Evolutionary conservation across 2,329 filamentous ascomycete genomes (phyloP).

Genomic region (Beauveria medogensis): DNA sequence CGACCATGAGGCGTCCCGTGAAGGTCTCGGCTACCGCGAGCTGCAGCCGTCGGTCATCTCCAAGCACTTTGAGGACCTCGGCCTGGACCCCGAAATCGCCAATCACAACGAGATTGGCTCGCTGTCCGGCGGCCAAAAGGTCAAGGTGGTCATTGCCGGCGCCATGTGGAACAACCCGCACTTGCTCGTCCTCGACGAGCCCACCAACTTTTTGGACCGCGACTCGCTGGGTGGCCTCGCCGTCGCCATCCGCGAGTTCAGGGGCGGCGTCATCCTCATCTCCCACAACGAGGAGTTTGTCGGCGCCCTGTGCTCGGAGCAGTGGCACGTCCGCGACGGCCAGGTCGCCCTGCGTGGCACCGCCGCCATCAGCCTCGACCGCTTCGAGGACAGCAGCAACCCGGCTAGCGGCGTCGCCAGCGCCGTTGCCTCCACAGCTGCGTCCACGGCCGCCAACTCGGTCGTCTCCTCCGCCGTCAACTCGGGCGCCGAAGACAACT

Average conservation of each 20-base stretch:
- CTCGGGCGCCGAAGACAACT: constrained; percentile 74
- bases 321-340: constrained; percentile 89
- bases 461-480: constrained; percentile 57
- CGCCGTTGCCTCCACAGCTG: constrained; percentile 50
- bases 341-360: constrained; percentile 78
- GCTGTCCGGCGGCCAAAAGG: constrained; percentile 93
- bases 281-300: constrained; percentile 99
- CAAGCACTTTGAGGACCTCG: constrained; percentile 96
- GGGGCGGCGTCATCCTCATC: constrained; percentile 97
- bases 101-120: constrained; percentile 98
- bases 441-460: constrained; percentile 39
- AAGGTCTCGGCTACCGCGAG: constrained; percentile 92
- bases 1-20: constrained; percentile 96
- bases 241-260: constrained; percentile 97
- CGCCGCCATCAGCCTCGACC: constrained; percentile 64
- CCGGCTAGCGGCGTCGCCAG: constrained; percentile 54
- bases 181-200: constrained; percentile 93
- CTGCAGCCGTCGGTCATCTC: constrained; percentile 89
- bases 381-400: constrained; percentile 67
- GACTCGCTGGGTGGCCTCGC: constrained; percentile 94
- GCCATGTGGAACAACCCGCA: constrained; percentile 99
- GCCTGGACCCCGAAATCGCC: constrained; percentile 93
- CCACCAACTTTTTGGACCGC: constrained; percentile 97
- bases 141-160: constrained; percentile 94
- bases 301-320: constrained; percentile 87